Evolutionary conservation across 768 basidiomycete genomes (phyloP).

Genomic region (Mycena haematopus): DNA sequence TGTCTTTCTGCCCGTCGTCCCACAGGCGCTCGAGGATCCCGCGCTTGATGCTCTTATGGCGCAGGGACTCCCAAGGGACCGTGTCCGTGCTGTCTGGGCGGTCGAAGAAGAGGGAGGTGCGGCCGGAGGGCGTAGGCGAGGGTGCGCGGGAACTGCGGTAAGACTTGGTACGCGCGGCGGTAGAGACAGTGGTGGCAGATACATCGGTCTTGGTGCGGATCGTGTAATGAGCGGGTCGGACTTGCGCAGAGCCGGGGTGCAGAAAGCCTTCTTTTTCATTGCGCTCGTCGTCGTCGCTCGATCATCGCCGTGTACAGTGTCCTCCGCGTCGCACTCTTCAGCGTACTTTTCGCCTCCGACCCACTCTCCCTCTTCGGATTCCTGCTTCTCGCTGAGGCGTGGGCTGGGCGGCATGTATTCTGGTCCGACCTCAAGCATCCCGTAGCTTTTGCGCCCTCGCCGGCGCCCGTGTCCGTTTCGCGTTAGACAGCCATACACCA

Average conservation of each 20-base stretch:
- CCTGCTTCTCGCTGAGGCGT: conserved; percentile 17
- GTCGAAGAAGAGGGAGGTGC: conserved; percentile 31
- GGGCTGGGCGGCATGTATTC: conserved; percentile 32
- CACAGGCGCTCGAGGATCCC: conserved; percentile 53
- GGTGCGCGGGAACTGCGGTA: conserved; percentile 20
- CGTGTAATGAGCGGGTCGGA: conserved; percentile 1
- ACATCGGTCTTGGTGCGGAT: conserved; percentile 16
- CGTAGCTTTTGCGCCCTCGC: conserved; percentile 30
- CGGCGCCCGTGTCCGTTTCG: conserved; percentile 28
- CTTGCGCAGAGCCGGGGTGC: conserved; percentile 24
- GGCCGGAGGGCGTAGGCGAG: conserved; percentile 27
- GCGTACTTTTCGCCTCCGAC: conserved; percentile 21
- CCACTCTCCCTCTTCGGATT: conserved; percentile 25
- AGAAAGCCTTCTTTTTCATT: conserved; percentile 26
- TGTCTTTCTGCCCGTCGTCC: conserved; percentile 41
- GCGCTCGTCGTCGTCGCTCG: conserved; percentile 1
- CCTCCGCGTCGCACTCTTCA: conserved; percentile 19
- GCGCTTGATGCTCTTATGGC: conserved; percentile 59
- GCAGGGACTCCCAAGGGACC: conserved; percentile 51
- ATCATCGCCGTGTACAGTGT: conserved; percentile 4
- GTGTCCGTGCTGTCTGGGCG: conserved; percentile 27
- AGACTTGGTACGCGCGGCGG: conserved; percentile 21
- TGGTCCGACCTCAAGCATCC: conserved; percentile 33
- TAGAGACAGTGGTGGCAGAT: conserved; percentile 4
- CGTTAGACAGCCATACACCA: conserved; percentile 43